Percentiles rank a stretch among this genome's conserved stretches.
Evolutionary conservation across 345 rosid genomes (phyloP).

Genomic region (Murraya paniculata): DNA sequence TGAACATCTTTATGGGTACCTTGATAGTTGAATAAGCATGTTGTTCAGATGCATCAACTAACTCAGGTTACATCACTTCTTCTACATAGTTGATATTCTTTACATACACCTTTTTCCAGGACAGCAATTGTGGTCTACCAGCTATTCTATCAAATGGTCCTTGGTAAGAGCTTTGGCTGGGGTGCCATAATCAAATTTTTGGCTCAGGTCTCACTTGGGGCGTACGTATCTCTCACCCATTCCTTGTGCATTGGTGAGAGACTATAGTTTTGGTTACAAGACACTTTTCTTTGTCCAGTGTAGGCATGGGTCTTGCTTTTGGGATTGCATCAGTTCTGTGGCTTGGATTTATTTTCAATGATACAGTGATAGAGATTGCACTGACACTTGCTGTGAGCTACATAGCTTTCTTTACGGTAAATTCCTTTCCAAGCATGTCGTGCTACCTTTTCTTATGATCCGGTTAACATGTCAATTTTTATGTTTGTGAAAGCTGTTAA

Average conservation of each 20-base stretch:
- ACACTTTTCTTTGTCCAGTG: constrained; percentile 52
- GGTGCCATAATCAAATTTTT: constrained; percentile 63
- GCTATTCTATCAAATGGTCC: constrained; percentile 79
- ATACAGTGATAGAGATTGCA: constrained; percentile 86
- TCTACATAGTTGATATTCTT: constrained; percentile 9
- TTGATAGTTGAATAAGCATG: constrained; percentile 3
- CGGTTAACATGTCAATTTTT: background rate
- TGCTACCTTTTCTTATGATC: background rate
- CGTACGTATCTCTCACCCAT: constrained; percentile 57
- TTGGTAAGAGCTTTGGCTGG: constrained; percentile 58
- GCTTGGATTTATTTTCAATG: constrained; percentile 91
- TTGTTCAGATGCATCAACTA: background rate
- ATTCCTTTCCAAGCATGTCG: constrained; percentile 25
- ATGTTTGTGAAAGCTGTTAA: background rate
- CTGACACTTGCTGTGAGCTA: constrained; percentile 95
- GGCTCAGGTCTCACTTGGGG: constrained; percentile 73
- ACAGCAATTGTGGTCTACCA: constrained; percentile 95
- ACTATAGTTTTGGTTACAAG: constrained; percentile 14
- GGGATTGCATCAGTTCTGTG: constrained; percentile 88
- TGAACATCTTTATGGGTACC: background rate
- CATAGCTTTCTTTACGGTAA: constrained; percentile 78
- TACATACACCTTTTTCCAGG: constrained; percentile 43
- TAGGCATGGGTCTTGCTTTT: constrained; percentile 85
- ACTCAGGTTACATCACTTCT: background rate
- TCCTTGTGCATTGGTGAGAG: background rate